Conservation (phyloP, 1,284 basidiomycete species). For the Leucoagaricus sp. region DNA sequence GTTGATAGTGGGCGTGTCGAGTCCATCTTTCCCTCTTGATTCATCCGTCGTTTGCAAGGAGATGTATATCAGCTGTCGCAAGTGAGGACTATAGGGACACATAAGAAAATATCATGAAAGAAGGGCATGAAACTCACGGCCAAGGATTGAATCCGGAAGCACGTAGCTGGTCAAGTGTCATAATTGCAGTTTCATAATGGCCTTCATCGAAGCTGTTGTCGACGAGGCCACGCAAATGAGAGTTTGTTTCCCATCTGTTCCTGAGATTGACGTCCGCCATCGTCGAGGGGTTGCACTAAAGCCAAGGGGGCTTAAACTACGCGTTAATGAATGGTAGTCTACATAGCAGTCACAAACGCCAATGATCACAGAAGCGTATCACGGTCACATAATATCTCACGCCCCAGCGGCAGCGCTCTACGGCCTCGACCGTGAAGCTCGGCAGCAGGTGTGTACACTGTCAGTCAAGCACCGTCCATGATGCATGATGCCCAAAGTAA, state of each 20-base stretch:
- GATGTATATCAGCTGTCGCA: conserved; percentile 67
- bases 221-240: conserved; percentile 59
- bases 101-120: conserved; percentile 13
- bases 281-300: not conserved
- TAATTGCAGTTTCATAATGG: conserved; percentile 64
- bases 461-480: too few species aligned
- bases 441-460: too few species aligned
- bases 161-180: conserved; percentile 57
- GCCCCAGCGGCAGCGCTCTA: too few species aligned
- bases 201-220: conserved; percentile 72
- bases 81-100: conserved; percentile 41
- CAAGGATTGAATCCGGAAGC: conserved; percentile 50
- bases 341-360: conserved; percentile 7
- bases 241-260: conserved; percentile 38
- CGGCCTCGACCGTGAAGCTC: too few species aligned
- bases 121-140: conserved; percentile 40
- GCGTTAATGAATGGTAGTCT: not conserved
- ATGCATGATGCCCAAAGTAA: too few species aligned
- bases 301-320: not conserved
- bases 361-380: not conserved
- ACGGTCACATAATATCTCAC: not conserved
- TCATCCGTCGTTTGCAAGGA: conserved; percentile 53
- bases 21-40: conserved; percentile 28
- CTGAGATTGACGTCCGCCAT: not conserved
- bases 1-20: conserved; percentile 24